phyloP scores from a whole-genome alignment of 352 stramenopile genomes.

The Phytophthora tubulina region DNA sequence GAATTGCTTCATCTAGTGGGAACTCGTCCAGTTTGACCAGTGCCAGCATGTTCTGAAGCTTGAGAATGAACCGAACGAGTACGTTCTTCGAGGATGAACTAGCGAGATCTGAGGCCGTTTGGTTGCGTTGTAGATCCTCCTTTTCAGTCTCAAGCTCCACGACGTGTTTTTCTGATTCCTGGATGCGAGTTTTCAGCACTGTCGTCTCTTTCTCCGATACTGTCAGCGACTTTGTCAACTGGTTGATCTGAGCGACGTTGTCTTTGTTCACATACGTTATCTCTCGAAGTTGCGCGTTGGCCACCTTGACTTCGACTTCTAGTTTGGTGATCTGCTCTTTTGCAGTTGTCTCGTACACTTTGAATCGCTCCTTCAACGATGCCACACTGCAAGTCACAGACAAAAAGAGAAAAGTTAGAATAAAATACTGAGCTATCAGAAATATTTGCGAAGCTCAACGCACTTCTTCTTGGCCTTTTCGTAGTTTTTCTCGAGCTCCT shows the following conservation, averaged over 20 bases:
- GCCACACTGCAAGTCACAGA: conserved; percentile 46
- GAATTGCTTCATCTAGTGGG: conserved; percentile 78
- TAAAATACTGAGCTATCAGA: too few relatives aligned
- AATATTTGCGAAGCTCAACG: conserved; percentile 7
- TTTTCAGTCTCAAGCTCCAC: conserved; percentile 59
- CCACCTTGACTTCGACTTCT: conserved; percentile 84
- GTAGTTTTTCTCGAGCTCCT: conserved; percentile 82
- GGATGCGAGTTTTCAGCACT: conserved; percentile 46
- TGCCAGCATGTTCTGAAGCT: conserved; percentile 73
- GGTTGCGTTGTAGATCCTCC: conserved; percentile 68
- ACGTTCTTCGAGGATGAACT: conserved; percentile 63
- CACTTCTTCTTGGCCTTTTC: conserved; percentile 82
- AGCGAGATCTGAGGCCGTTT: conserved; percentile 63
- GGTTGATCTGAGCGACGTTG: conserved; percentile 67
- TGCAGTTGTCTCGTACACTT: conserved; percentile 76
- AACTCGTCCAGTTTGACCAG: conserved; percentile 84
- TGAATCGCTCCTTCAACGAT: conserved; percentile 77
- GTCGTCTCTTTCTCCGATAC: conserved; percentile 59
- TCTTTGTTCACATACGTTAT: conserved; percentile 81
- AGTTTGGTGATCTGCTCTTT: conserved; percentile 87
- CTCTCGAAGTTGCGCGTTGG: conserved; percentile 73
- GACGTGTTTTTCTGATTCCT: conserved; percentile 53
- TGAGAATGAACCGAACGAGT: conserved; percentile 62
- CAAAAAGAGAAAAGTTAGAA: neutral
- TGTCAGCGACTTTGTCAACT: conserved; percentile 69